These are phyloP conservation scores for Aspergillus pseudonomiae DNA, from an alignment of 2,329 filamentous ascomycete genomes.

Conservation along the genomic window DNA sequence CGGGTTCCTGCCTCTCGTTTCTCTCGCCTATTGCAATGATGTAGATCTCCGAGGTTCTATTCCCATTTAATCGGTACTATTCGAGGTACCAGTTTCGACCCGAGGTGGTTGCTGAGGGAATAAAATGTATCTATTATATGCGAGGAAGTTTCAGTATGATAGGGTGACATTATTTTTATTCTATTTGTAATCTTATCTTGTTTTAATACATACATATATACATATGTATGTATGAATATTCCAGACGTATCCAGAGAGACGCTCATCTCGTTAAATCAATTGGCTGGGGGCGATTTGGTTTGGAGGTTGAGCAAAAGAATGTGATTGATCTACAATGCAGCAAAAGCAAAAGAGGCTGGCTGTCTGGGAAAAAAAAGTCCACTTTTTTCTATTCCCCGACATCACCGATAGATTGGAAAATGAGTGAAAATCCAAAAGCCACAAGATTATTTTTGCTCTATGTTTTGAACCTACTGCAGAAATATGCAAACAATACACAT, in stretches of 20 bases:
- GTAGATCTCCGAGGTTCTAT: neutral
- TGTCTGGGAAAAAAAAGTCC: neutral
- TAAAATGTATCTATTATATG: neutral
- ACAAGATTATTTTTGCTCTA: slow-evolving; percentile 10
- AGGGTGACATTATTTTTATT: neutral
- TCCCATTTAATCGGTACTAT: neutral
- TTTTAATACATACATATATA: no score
- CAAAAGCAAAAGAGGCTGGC: neutral
- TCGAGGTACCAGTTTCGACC: neutral
- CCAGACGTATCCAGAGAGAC: neutral
- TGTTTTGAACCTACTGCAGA: slow-evolving; percentile 5
- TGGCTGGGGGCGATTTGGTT: neutral
- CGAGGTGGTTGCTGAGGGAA: neutral
- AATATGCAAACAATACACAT: slow-evolving; percentile 5
- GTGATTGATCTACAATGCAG: slow-evolving; percentile 7
- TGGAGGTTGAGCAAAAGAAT: neutral
- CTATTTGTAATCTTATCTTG: no score
- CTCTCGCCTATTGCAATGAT: neutral
- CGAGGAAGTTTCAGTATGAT: neutral
- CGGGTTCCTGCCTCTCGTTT: neutral
- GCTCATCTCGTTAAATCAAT: neutral
- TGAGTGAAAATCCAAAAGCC: neutral
- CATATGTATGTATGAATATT: no score
- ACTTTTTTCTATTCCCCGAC: neutral
- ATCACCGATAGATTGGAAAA: neutral